phyloP scores from a whole-genome alignment of 179 eudicot genomes.

The Heliamphora pulchella region DNA sequence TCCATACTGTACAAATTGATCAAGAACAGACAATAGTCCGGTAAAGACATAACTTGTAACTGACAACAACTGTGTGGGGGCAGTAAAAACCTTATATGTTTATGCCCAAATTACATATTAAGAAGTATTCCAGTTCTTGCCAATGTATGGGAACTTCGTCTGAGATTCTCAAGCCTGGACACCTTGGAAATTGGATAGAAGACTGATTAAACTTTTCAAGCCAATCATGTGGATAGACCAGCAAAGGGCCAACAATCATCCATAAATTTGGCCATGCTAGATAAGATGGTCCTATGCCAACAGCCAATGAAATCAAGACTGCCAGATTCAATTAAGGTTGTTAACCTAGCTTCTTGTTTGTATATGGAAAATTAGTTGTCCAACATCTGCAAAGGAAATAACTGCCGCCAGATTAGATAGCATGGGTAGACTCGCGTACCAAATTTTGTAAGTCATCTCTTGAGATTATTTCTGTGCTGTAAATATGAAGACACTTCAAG shows the following conservation, averaged over 20 bases:
- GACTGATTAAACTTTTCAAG: neutral
- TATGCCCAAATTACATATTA: neutral
- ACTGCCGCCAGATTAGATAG: neutral
- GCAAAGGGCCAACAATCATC: neutral
- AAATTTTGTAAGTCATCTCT: slow-evolving; percentile 68
- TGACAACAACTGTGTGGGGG: too few species aligned
- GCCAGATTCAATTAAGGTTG: neutral
- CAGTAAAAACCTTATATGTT: too few species aligned
- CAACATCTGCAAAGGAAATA: slow-evolving; percentile 1
- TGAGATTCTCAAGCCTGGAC: neutral
- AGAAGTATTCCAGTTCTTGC: neutral
- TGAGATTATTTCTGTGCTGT: slow-evolving; percentile 84
- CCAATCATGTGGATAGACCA: neutral
- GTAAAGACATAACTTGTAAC: too few species aligned
- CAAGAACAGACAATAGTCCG: neutral
- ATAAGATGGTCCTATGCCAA: neutral
- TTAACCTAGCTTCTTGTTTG: neutral
- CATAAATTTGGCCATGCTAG: neutral
- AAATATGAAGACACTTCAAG: slow-evolving; percentile 87
- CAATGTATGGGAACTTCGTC: too few species aligned
- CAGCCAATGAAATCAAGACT: neutral
- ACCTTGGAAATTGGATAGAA: neutral
- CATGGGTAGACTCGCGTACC: slow-evolving; percentile 40
- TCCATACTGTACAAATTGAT: neutral
- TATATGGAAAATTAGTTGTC: neutral